phyloP scores from a whole-genome alignment of 331 rosid genomes.

The Rosa hybrid region DNA sequence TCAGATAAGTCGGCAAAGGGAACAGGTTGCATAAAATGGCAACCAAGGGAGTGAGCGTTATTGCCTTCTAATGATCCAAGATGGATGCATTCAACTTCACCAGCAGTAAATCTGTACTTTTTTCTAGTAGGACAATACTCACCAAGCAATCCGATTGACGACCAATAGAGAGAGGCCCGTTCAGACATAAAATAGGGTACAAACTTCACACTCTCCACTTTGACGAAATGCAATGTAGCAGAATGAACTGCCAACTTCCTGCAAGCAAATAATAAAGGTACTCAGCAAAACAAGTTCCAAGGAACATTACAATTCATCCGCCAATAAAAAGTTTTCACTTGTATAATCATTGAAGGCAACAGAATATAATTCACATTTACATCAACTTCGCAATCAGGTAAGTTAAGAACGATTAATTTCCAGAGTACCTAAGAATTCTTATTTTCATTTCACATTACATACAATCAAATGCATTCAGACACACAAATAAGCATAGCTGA shows the following conservation, averaged over 20 bases:
- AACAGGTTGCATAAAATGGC: constrained; percentile 37
- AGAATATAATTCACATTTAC: not conserved
- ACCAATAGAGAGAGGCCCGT: constrained; percentile 55
- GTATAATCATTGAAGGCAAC: not conserved
- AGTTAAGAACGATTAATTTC: not conserved
- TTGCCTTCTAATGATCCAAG: constrained; percentile 36
- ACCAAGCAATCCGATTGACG: constrained; percentile 58
- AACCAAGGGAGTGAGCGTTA: constrained; percentile 29
- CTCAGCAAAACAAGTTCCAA: not conserved
- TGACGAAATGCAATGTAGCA: constrained; percentile 36
- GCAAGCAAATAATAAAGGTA: not conserved
- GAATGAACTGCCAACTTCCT: constrained; percentile 51
- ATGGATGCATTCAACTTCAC: constrained; percentile 42
- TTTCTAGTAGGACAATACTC: constrained; percentile 63
- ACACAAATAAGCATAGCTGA: not conserved
- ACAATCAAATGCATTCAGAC: not conserved
- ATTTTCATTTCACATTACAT: not conserved
- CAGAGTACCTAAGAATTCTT: not conserved
- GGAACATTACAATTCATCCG: not conserved
- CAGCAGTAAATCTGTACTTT: constrained; percentile 41
- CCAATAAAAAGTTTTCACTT: not conserved
- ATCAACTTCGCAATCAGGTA: not conserved
- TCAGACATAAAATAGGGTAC: constrained; percentile 75
- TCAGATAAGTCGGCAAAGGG: constrained; percentile 7
- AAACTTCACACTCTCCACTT: constrained; percentile 60